Conservation (phyloP, 225 moss, liverwort and hornwort genomes). For the Sphagnum tenellum region DNA sequence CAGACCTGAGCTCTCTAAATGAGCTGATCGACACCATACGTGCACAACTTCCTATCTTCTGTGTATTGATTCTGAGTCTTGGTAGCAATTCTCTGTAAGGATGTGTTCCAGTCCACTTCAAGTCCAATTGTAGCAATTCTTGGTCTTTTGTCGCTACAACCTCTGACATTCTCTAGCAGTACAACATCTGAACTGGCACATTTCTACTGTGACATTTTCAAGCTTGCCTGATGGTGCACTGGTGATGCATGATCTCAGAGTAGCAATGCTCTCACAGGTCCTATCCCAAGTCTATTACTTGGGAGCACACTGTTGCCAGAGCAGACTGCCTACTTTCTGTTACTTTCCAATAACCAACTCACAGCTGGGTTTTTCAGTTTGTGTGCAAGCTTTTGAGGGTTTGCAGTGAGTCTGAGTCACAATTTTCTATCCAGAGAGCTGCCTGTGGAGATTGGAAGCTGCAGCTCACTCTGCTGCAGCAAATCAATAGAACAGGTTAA, state of each 20-base stretch:
- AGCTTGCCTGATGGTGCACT: conserved; percentile 17
- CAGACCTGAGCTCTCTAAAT: conserved; percentile 60
- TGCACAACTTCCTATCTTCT: conserved; percentile 32
- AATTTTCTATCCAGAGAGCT: conserved; percentile 48
- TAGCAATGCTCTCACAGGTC: conserved; percentile 37
- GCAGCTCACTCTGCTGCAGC: conserved; percentile 37
- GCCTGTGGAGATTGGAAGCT: conserved; percentile 38
- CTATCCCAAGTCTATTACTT: conserved; percentile 21
- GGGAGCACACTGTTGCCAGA: conserved; percentile 27
- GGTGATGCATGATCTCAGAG: conserved; percentile 40
- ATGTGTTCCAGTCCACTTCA: conserved; percentile 20
- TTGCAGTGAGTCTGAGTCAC: conserved; percentile 48
- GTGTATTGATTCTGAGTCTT: conserved; percentile 35
- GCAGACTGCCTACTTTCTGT: conserved; percentile 34
- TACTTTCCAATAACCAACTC: conserved; percentile 44
- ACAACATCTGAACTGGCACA: conserved; percentile 16
- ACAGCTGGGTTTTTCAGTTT: conserved; percentile 26
- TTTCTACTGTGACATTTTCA: conserved; percentile 15
- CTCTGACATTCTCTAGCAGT: conserved; percentile 37
- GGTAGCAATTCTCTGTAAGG: conserved; percentile 45
- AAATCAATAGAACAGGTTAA: conserved; percentile 35
- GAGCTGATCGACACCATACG: conserved; percentile 37
- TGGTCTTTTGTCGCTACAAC: conserved; percentile 27
- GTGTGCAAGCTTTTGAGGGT: conserved; percentile 38
- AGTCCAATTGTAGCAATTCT: conserved; percentile 23